Base-by-base conservation (phyloP, 257 asterid species). In the Fraxinus pennsylvanica region DNA sequence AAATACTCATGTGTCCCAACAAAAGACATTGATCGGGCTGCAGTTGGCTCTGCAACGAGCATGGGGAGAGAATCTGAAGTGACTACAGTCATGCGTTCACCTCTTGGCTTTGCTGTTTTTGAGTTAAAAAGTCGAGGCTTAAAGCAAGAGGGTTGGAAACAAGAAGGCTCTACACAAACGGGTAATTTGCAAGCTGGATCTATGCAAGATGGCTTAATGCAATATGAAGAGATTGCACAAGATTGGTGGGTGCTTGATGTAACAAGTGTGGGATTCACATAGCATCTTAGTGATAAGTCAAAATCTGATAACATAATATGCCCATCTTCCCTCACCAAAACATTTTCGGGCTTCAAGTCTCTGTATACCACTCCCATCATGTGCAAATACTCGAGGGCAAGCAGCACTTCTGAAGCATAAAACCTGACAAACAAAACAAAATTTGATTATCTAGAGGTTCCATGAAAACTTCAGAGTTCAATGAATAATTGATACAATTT, bases 301-400 rank as follows among this genome's bases (percentile, higher is more conserved):
- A 94, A 94, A 89, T 94, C 99, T 0, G 99, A 94, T 8, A 94
- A 85, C 99, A 94, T 94, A 52, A 95, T 92, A 52, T 95, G 98
- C 41, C 98, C 99, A 74, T 95, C 99, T 57, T 93, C 99, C 75
- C 98, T 86, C 30, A 95, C 97, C 72, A 95, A 81, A 12, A 95
- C 99, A 65, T 95, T 95, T 75, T 95, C 99, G 1, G 99, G 99
- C 84, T 94, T 94, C 45, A 94, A 78, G 86, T 94, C 98, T 65
- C 98, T 66, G 80, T 94, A 94, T 14, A 94, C 90, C 66, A 94
- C 97, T 6, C 99, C 99, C 98, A 94, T 92, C 99, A 94, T 91
- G 75, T 94, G 99, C 19, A 94, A 79, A 74, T 94, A 94, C 80
- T 94, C 99, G 0, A 94, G 91, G 12, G 98, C 97, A 71, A 95